Evolutionary conservation across 2,329 filamentous ascomycete genomes (phyloP).

Genomic region (Blumeria graminis): DNA sequence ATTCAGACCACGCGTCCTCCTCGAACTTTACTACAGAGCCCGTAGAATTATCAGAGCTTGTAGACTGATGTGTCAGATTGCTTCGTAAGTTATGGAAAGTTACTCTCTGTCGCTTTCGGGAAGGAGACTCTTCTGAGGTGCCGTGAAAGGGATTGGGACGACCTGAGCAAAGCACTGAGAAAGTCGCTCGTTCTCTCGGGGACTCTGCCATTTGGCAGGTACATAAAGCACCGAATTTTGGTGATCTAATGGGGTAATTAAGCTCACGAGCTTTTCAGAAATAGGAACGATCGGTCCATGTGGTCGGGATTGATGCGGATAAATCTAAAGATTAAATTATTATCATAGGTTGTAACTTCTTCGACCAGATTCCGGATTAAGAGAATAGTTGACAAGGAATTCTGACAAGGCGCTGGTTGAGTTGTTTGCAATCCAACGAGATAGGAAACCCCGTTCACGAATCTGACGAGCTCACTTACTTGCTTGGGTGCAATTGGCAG

Average conservation of each 20-base stretch:
- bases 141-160: conserved; percentile 41
- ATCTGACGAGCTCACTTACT: no score
- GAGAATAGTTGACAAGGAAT: no score
- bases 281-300: no score
- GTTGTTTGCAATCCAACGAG: no score
- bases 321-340: no score
- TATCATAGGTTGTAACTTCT: no score
- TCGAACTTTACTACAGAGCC: conserved; percentile 4
- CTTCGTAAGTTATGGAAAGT: conserved; percentile 30
- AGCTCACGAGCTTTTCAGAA: no score
- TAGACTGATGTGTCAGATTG: conserved; percentile 22
- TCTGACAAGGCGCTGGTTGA: no score
- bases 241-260: conserved; percentile 16
- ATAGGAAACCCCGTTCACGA: no score
- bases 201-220: conserved; percentile 18
- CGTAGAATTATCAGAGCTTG: conserved; percentile 5
- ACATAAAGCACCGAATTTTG: conserved; percentile 28
- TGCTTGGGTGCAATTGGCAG: no score
- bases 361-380: no score
- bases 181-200: conserved; percentile 32
- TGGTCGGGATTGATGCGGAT: no score
- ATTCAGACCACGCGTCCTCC: conserved; percentile 12
- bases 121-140: conserved; percentile 17
- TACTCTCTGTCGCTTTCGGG: conserved; percentile 37
- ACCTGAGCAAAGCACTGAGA: conserved; percentile 36